Conservation (phyloP, 73 alveolate genomes). For the Paramecium caudatum region DNA sequence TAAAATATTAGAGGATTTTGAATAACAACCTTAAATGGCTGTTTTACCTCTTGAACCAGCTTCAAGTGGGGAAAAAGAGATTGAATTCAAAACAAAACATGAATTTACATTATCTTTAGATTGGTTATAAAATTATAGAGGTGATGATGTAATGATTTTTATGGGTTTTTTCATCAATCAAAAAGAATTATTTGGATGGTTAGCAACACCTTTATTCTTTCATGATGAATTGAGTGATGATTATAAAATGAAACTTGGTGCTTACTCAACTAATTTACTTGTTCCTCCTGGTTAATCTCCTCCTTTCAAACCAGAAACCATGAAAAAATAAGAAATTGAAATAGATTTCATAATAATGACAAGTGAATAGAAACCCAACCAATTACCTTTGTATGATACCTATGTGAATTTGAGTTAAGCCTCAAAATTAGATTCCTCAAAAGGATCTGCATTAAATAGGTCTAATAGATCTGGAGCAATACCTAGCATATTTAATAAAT, state of each 20-base stretch:
- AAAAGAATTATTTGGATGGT: constrained; percentile 68
- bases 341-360: constrained; percentile 48
- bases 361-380: background rate
- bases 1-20: constrained; percentile 41
- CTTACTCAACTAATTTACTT: background rate
- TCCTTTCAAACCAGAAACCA: constrained; percentile 39
- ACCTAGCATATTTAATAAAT: constrained; percentile 21
- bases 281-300: constrained; percentile 67
- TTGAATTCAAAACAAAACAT: constrained; percentile 52
- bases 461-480: constrained; percentile 6
- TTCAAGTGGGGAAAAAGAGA: background rate
- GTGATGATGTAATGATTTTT: constrained; percentile 52
- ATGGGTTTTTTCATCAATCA: constrained; percentile 49
- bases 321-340: constrained; percentile 64
- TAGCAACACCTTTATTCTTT: constrained; percentile 53
- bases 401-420: background rate
- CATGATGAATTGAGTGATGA: background rate
- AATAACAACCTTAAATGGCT: constrained; percentile 48
- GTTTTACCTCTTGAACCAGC: constrained; percentile 21
- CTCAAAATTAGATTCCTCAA: background rate
- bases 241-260: constrained; percentile 45
- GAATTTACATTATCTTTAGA: constrained; percentile 27
- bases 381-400: constrained; percentile 35
- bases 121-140: constrained; percentile 22
- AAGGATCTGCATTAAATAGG: background rate